Conservation (phyloP, 2,329 filamentous ascomycete species). For the Talaromyces sp. region DNA sequence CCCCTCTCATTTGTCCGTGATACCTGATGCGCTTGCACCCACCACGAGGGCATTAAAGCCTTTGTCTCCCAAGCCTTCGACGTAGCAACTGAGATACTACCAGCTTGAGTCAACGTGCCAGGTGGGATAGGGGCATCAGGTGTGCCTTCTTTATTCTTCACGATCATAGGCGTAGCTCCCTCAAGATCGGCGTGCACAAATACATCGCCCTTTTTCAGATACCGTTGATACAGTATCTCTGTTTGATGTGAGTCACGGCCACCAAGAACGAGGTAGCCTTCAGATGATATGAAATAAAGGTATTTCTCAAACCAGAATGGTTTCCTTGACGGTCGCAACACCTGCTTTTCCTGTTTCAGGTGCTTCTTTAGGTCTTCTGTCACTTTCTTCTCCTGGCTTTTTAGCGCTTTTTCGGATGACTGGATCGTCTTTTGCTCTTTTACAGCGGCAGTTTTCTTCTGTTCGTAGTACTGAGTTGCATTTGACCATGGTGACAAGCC, state of each 20-base stretch:
- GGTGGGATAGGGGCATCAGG: conserved; percentile 86
- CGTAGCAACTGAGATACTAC: conserved; percentile 76
- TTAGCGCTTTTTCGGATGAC: conserved; percentile 77
- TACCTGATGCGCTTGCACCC: conserved; percentile 87
- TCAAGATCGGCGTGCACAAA: conserved; percentile 89
- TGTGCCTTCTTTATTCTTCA: conserved; percentile 79
- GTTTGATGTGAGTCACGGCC: conserved; percentile 86
- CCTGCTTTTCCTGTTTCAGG: conserved; percentile 85
- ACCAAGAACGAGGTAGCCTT: conserved; percentile 82
- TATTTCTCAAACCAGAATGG: conserved; percentile 98
- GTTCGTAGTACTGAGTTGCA: conserved; percentile 85
- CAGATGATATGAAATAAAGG: conserved; percentile 88
- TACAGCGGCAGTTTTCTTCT: conserved; percentile 75
- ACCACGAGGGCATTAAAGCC: conserved; percentile 92
- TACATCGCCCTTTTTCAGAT: conserved; percentile 83
- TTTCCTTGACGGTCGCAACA: conserved; percentile 76
- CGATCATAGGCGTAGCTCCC: conserved; percentile 77
- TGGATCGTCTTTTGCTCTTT: conserved; percentile 85
- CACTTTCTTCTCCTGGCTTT: conserved; percentile 87
- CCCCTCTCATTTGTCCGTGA: conserved; percentile 78
- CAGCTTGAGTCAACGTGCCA: conserved; percentile 85
- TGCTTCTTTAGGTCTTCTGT: conserved; percentile 78
- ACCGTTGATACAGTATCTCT: conserved; percentile 83
- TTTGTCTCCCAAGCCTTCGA: conserved; percentile 96
- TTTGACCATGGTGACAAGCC: conserved; percentile 81